Conservation (phyloP, 495 filamentous ascomycete species). For the Talaromyces thailandensis region DNA sequence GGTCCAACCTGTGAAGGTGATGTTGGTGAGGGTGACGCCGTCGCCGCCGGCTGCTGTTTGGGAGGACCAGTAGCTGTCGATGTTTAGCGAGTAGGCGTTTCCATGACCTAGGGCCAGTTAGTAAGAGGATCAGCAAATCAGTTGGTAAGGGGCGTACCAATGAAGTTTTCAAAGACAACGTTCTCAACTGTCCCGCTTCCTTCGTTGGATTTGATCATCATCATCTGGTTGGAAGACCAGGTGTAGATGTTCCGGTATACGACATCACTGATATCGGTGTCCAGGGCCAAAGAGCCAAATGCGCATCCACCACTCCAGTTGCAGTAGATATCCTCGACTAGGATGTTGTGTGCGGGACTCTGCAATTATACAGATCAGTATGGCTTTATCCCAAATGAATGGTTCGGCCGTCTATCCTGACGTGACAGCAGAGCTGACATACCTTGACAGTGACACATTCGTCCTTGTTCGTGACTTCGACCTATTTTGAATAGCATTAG, state of each 20-base stretch:
- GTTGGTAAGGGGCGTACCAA: conserved; percentile 20
- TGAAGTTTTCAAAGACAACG: conserved; percentile 47
- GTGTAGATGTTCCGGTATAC: conserved; percentile 45
- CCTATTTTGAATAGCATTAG: conserved; percentile 12
- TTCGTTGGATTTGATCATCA: conserved; percentile 54
- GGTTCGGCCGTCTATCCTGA: too few species aligned
- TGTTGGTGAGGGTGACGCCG: conserved; percentile 41
- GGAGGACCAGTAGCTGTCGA: conserved; percentile 46
- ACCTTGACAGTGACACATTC: conserved; percentile 47
- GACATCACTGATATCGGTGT: conserved; percentile 34
- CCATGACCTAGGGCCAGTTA: conserved; percentile 24
- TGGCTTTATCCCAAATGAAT: too few species aligned
- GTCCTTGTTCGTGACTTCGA: conserved; percentile 47
- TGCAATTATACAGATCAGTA: conserved; percentile 12
- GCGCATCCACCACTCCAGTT: conserved; percentile 48
- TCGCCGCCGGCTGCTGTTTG: conserved; percentile 24
- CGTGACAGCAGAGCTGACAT: not conserved
- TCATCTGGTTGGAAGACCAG: conserved; percentile 49
- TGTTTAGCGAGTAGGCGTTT: conserved; percentile 44
- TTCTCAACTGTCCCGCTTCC: conserved; percentile 48
- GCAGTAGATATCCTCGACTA: conserved; percentile 49
- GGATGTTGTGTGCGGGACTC: conserved; percentile 38
- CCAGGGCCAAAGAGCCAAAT: conserved; percentile 37
- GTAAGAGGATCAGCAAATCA: too few species aligned
- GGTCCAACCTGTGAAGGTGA: conserved; percentile 49